A percentile compares a stretch with the other conserved stretches of the same genome.
Conservation (phyloP, 306 rosid genomes). For the Dalbergia cochinchinensis region DNA sequence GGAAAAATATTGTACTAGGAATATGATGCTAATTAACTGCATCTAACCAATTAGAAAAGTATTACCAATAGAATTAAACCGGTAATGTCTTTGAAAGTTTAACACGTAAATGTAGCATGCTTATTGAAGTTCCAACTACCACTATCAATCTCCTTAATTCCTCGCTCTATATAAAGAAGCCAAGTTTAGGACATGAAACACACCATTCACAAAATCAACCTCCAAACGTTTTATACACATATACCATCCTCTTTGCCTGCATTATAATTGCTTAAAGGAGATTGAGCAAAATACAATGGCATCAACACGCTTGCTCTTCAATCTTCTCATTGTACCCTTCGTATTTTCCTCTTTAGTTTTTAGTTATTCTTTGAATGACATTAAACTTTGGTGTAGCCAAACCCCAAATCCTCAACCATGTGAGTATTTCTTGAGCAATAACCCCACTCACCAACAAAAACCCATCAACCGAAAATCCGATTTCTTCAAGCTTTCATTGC, state of each 20-base stretch:
- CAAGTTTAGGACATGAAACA: slow-evolving; percentile 4
- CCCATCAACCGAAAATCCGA: slow-evolving; percentile 57
- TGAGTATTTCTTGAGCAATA: slow-evolving; percentile 50
- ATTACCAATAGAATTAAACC: too few relatives aligned
- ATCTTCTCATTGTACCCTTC: slow-evolving; percentile 11
- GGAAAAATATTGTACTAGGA: too few relatives aligned
- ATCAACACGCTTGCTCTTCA: neutral
- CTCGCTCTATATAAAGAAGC: slow-evolving; percentile 16
- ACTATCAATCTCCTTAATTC: neutral
- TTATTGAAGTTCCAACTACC: neutral
- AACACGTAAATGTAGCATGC: neutral
- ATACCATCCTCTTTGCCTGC: too few relatives aligned
- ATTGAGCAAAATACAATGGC: neutral
- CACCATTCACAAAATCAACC: neutral
- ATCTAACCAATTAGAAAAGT: too few relatives aligned
- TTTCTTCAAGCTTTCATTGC: slow-evolving; percentile 55
- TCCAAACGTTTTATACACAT: too few relatives aligned
- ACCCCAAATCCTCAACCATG: slow-evolving; percentile 72
- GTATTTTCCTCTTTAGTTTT: neutral
- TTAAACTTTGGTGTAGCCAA: slow-evolving; percentile 61
- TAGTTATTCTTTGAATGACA: slow-evolving; percentile 43
- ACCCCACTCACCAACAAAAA: neutral
- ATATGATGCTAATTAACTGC: too few relatives aligned
- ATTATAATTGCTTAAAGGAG: too few relatives aligned
- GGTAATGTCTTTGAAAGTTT: neutral